Evolutionary conservation across 129 eudicot species (phyloP), one percentile per base, ranked within the genome.

Genomic region (carrot (Daucus carota)): DNA sequence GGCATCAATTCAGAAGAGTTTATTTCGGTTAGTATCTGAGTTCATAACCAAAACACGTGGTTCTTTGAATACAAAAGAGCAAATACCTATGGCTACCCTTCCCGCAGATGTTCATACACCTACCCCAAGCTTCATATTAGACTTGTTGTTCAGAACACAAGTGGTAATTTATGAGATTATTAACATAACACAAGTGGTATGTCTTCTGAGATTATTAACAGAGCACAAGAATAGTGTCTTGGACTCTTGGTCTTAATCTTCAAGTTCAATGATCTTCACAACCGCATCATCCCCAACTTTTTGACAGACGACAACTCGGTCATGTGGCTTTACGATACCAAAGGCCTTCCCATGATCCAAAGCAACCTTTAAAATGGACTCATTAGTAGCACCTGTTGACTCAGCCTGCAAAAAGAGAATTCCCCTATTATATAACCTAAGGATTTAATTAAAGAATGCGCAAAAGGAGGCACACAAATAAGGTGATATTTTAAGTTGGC

Each of bases 181-280:
- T 28, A 62, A 62, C 13, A 57, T 16, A 29, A 29, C 20, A 29
- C 20, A 62, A 26, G 70, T 63, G 11, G 70, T 28, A 28, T 29
- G 70, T 63, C 70, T 63, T 63, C 38, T 63, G 70, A 63, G 70
- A 29, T 63, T 63, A 63, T 63, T 63, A 63, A 63, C 65, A 57
- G 22, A 60, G 3, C 16, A 29, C 33, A 29, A 15, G 70, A 14
- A 24, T 0, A 28, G 29, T 28, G 15, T 16, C 28, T 36, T 13
- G 41, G 74, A 6, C 74, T 16, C 28, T 36, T 13, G 41, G 74
- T 15, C 74, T 76, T 82, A 86, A 46, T 89, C 88, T 79, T 91
- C 88, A 77, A 89, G 92, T 83, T 91, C 92, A 76, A 91, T 87
- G 70, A 91, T 88, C 84, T 91, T 88, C 52, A 91, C 97, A 14